phyloP scores from a whole-genome alignment of 768 basidiomycete species.

The Podaxis sp. region DNA sequence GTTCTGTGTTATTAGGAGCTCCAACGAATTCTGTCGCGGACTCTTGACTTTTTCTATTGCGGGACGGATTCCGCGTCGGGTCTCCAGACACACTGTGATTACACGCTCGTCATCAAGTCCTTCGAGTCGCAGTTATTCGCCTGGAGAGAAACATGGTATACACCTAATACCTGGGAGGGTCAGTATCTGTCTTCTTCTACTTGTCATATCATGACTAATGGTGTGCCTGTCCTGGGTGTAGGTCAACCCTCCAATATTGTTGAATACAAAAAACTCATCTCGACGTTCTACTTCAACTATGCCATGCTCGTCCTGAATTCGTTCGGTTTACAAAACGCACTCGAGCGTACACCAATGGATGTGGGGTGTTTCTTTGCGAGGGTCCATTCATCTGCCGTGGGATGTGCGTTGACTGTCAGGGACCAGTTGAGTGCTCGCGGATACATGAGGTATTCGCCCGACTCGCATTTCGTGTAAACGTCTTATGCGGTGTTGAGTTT shows the following conservation, averaged over 20 bases:
- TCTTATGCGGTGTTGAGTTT: conserved; percentile 93
- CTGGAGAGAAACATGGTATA: conserved; percentile 59
- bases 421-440: conserved; percentile 80
- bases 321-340: conserved; percentile 95
- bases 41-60: conserved; percentile 89
- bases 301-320: conserved; percentile 89
- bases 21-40: conserved; percentile 86
- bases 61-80: conserved; percentile 79
- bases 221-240: conserved; percentile 13
- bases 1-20: conserved; percentile 52
- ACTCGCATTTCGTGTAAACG: conserved; percentile 87
- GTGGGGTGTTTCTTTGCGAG: conserved; percentile 84
- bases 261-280: conserved; percentile 52
- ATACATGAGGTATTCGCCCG: conserved; percentile 80
- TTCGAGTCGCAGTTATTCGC: conserved; percentile 76
- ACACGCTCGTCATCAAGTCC: conserved; percentile 78
- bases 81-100: conserved; percentile 81
- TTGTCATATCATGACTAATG: not conserved
- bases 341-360: conserved; percentile 72
- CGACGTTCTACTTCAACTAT: conserved; percentile 83
- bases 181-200: conserved; percentile 16
- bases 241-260: conserved; percentile 24
- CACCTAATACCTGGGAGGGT: conserved; percentile 29
- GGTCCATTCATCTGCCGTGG: conserved; percentile 69
- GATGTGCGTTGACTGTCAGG: conserved; percentile 69